Base-by-base conservation (phyloP, 148 eudicot species). In the Vaccinium myrtillus region DNA sequence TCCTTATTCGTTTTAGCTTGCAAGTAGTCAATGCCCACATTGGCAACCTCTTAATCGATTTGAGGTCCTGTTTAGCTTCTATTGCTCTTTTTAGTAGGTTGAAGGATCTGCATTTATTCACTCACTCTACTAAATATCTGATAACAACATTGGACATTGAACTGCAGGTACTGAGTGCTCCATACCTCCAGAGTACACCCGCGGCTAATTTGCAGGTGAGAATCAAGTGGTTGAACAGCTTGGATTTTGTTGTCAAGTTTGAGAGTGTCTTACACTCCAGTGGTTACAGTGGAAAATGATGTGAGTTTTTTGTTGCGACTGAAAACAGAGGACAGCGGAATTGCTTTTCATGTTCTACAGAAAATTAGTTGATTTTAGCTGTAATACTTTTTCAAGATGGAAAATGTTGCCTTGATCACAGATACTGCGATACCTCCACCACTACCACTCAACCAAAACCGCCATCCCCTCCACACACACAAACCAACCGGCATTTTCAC, bases 141-240 rank as follows among this genome's bases (percentile, higher is more conserved):
- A 25, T 49, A 21, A 16, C 1, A 81, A 46, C 0, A 49, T 48
- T 51, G 48, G 61, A 23, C 61, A 39, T 51, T 75, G 43, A 56
- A 56, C 74, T 54, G 56, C 88, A 95, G 98, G 96, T 94, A 70
- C 80, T 95, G 87, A 93, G 98, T 84, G 95, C 98, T 86, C 98
- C 98, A 27, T 95, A 95, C 84, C 92, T 95, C 54, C 85, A 84
- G 77, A 88, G 87, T 84, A 83, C 86, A 16, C 87, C 95, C 7
- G 56, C 61, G 12, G 53, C 88, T 23, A 79, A 83, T 19, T 82
- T 81, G 78, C 93, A 94, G 95, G 98, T 93, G 76, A 89, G 90
- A 81, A 36, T 23, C 78, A 7, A 23, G 46, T 83, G 12, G 69
- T 73, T 50, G n/a, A 16, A 76, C 75, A 32, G 15, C 83, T 67